These are phyloP conservation scores for Populus simonii DNA, from an alignment of 345 rosid species.

Conservation along the genomic window DNA sequence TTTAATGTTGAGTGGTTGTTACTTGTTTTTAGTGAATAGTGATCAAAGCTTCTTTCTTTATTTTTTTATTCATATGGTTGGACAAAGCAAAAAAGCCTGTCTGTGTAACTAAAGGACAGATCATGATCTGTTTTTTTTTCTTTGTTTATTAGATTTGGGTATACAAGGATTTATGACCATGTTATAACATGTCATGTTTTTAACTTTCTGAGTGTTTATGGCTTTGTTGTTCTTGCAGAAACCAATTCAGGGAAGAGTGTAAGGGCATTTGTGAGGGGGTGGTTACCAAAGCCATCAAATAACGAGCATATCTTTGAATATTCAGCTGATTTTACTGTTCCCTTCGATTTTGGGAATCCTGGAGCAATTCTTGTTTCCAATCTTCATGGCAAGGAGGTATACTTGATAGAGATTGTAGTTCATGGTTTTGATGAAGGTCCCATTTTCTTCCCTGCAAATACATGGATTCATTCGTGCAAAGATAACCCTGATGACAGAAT, in stretches of 20 bases:
- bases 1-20: too few relatives aligned
- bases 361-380: conserved; percentile 76
- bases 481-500: conserved; percentile 73
- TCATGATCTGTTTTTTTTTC: too few relatives aligned
- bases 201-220: background rate
- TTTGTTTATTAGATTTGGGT: background rate
- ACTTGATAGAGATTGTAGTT: conserved; percentile 59
- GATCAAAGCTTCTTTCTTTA: too few relatives aligned
- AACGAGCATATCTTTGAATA: conserved; percentile 51
- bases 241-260: conserved; percentile 64
- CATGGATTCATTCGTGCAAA: conserved; percentile 77
- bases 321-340: conserved; percentile 62
- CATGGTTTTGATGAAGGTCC: conserved; percentile 65
- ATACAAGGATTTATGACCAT: background rate
- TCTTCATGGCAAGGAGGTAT: conserved; percentile 68
- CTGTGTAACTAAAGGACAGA: too few relatives aligned
- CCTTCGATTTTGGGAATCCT: conserved; percentile 68
- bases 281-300: conserved; percentile 57
- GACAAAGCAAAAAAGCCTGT: too few relatives aligned
- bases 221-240: conserved; percentile 36
- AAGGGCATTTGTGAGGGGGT: conserved; percentile 55
- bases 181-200: too few relatives aligned
- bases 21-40: too few relatives aligned
- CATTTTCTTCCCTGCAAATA: conserved; percentile 64
- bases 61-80: too few relatives aligned